A percentile compares a stretch with the other conserved stretches of the same genome.
Evolutionary conservation across 345 rosid genomes (phyloP).

Genomic region (Heritiera fomes): DNA sequence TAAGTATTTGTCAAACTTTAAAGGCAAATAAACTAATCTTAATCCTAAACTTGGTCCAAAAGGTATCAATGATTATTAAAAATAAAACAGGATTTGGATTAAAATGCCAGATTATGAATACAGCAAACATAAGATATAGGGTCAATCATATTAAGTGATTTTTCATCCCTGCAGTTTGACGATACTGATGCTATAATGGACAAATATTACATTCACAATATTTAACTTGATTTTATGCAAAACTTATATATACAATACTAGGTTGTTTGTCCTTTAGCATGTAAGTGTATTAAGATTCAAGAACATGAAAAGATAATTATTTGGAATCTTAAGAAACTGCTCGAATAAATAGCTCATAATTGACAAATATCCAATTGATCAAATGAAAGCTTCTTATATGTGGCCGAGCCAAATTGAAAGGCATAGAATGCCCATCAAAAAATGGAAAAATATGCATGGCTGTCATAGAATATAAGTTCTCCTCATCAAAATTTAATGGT

Average conservation of each 20-base stretch:
- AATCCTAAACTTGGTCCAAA: slow-evolving; percentile 6
- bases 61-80: neutral
- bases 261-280: neutral
- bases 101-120: neutral
- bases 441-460: neutral
- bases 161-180: neutral
- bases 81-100: neutral
- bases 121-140: neutral
- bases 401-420: neutral
- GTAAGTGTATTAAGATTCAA: neutral
- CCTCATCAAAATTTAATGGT: neutral
- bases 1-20: neutral
- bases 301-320: too few species aligned
- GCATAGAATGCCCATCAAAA: neutral
- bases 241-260: neutral
- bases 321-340: neutral
- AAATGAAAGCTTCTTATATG: neutral
- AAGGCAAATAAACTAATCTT: neutral
- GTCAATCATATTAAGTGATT: neutral
- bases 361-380: neutral
- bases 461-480: neutral
- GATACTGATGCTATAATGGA: neutral
- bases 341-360: neutral
- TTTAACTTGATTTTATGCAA: neutral
- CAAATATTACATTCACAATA: neutral